Evolutionary conservation across 1,284 basidiomycete species (phyloP).

Genomic region (Leccinum subrobustum): DNA sequence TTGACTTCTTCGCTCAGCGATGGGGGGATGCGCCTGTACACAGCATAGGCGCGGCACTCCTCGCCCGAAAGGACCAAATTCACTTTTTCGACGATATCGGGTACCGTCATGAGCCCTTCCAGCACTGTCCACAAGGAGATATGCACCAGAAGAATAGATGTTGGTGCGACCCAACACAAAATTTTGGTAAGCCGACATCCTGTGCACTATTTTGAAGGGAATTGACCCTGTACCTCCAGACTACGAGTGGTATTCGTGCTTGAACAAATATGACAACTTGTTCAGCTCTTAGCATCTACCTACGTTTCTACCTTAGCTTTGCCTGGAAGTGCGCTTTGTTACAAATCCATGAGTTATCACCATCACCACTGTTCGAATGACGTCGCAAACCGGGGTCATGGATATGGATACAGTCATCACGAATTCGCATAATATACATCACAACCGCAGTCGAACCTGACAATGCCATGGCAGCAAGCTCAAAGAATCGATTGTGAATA

Average conservation of each 20-base stretch:
- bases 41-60: slow-evolving; percentile 82
- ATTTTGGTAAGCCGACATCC: slow-evolving; percentile 51
- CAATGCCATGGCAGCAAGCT: slow-evolving; percentile 15
- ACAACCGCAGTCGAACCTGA: slow-evolving; percentile 4
- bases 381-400: background rate
- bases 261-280: slow-evolving; percentile 66
- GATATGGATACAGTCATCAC: background rate
- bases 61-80: slow-evolving; percentile 78
- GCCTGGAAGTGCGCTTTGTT: background rate
- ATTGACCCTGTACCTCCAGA: slow-evolving; percentile 41
- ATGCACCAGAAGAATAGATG: slow-evolving; percentile 61
- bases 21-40: slow-evolving; percentile 95
- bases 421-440: slow-evolving; percentile 1
- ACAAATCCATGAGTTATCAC: background rate
- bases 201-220: background rate
- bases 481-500: slow-evolving; percentile 81
- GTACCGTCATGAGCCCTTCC: slow-evolving; percentile 78
- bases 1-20: slow-evolving; percentile 36
- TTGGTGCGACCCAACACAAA: slow-evolving; percentile 62
- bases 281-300: slow-evolving; percentile 35
- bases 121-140: slow-evolving; percentile 70
- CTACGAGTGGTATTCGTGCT: slow-evolving; percentile 79
- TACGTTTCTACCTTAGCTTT: background rate
- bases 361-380: background rate
- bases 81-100: slow-evolving; percentile 72